Base-by-base conservation (phyloP, 208 protist genomes). In the Crithidia bombi region DNA sequence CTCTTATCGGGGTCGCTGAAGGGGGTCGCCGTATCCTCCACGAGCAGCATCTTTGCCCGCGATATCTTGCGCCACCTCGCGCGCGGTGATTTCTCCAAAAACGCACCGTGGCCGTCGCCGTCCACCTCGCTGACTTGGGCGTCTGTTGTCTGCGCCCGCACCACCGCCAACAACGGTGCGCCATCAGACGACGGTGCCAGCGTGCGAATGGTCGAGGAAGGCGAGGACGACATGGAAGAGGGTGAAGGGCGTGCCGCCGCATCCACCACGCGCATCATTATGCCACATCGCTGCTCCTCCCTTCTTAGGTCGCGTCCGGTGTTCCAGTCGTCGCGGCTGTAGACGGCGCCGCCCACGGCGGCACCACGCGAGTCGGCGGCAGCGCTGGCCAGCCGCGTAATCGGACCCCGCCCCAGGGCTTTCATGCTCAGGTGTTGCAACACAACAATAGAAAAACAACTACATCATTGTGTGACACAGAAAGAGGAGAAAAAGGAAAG, bases 11-110 rank as follows among this genome's bases (percentile, higher is more conserved):
- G 79, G 52, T 91, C 68, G 67, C 84, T 82, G 67, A 96, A 96
- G 35, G 65, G 79, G 11, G 26, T 62, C n/a, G 75, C 14, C 17
- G 80, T 73, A 66, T 93, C 78, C 71, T 96, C 89, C 7, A 94
- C 65, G 23, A 91, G 73, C 9, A 92, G 23, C 25, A 81, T 89
- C 65, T 86, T 83, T 23, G 78, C 43, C 0, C 87, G 82, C 0
- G 79, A 82, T 15, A 96, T 72, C 67, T 96, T 96, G 7, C 79
- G 76, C 89, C 91, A 96, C n/a, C 81, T 70, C 2, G 75, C 83
- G 26, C 85, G 87, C 23, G 87, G 88, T 5, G 59, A 51, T 32
- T 64, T 79, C 59, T 82, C 65, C 19, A 95, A 58, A 32, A 80
- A 62, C 3, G 90, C 87, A 10, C 69, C 70, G 44, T 17, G 39